A percentile compares a stretch with the other conserved stretches of the same genome.
These are phyloP conservation scores for Xerocomellus amylosporus DNA, from an alignment of 768 basidiomycete genomes.

Conservation along the genomic window DNA sequence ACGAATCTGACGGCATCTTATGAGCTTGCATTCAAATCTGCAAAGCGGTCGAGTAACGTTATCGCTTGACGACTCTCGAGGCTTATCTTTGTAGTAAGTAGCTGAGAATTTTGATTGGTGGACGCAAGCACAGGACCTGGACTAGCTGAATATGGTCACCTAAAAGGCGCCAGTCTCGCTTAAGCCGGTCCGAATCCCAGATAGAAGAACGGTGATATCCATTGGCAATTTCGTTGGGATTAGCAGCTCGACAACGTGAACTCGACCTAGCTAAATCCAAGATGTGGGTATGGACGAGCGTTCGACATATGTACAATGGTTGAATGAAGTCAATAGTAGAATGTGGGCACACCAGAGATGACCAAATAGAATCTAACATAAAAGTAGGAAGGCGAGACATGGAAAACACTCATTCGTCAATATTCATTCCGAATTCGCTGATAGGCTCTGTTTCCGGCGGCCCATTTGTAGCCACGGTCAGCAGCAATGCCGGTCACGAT, in stretches of 20 bases:
- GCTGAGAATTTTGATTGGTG: no score
- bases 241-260: background rate
- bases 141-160: no score
- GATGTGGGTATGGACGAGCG: constrained; percentile 6
- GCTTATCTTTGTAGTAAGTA: no score
- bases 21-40: background rate
- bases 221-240: background rate
- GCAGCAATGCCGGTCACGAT: constrained; percentile 59
- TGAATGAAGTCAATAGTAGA: background rate
- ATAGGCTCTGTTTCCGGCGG: constrained; percentile 73
- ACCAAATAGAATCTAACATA: background rate
- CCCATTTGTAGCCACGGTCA: constrained; percentile 56
- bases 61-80: no score
- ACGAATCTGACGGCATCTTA: constrained; percentile 4
- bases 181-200: no score
- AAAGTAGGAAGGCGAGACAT: background rate
- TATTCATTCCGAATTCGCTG: constrained; percentile 31
- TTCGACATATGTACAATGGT: background rate
- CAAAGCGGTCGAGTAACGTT: no score
- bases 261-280: background rate
- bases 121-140: no score
- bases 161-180: no score
- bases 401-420: background rate
- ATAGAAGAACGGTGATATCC: no score
- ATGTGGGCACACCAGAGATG: background rate